phyloP scores from a whole-genome alignment of 208 protist genomes.

The Trypanosoma lewisi region DNA sequence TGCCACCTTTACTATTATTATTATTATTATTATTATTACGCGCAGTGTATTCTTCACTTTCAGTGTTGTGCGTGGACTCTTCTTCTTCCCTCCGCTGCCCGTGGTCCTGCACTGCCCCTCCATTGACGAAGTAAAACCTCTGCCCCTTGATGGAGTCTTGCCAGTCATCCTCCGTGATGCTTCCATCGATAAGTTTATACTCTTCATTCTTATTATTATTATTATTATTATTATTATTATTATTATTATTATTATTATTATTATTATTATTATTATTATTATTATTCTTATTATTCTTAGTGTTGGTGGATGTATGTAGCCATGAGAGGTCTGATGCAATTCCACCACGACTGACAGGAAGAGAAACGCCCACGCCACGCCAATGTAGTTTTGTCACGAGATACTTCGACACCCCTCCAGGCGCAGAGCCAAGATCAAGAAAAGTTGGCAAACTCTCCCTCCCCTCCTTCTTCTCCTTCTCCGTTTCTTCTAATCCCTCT shows the following conservation, averaged over 20 bases:
- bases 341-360: slow-evolving; percentile 41
- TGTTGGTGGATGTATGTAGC: slow-evolving; percentile 9
- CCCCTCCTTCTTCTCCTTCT: not conserved
- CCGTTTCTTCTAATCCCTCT: not conserved
- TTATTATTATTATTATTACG: not conserved
- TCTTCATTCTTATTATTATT: too few relatives aligned
- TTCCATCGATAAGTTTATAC: slow-evolving; percentile 21
- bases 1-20: not conserved
- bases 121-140: slow-evolving; percentile 72
- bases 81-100: slow-evolving; percentile 46
- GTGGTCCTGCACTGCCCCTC: slow-evolving; percentile 77
- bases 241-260: too few relatives aligned
- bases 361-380: slow-evolving; percentile 67
- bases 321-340: slow-evolving; percentile 49
- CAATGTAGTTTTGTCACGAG: slow-evolving; percentile 54
- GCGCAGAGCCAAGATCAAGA: slow-evolving; percentile 71
- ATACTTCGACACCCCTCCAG: slow-evolving; percentile 71
- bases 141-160: slow-evolving; percentile 13
- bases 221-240: too few relatives aligned
- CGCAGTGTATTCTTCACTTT: not conserved
- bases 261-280: too few relatives aligned
- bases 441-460: slow-evolving; percentile 31
- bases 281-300: not conserved
- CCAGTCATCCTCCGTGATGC: slow-evolving; percentile 21
- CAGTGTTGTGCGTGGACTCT: not conserved